Conservation (phyloP, 495 filamentous ascomycete species). For the Hypoxylon cercidicola region DNA sequence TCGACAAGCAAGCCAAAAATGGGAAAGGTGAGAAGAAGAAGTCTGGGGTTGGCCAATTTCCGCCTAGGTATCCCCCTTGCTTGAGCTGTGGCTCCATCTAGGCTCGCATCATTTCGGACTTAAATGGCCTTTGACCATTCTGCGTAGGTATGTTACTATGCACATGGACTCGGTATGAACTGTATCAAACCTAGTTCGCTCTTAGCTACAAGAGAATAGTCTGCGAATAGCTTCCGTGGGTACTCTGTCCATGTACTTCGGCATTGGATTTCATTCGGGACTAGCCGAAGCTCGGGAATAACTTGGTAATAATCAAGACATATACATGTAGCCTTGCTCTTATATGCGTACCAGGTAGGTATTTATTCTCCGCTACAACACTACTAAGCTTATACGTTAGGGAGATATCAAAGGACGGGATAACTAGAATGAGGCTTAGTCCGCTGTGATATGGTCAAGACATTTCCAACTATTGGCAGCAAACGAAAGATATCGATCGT, state of each 20-base stretch:
- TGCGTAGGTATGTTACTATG: no score
- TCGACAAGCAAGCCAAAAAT: conserved; percentile 5
- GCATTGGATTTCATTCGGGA: no score
- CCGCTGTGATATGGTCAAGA: neutral
- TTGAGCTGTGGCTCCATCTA: neutral
- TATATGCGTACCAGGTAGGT: neutral
- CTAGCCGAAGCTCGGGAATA: neutral
- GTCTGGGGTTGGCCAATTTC: conserved; percentile 35
- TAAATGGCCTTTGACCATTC: conserved; percentile 2
- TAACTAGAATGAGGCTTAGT: conserved; percentile 10
- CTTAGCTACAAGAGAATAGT: no score
- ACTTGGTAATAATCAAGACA: neutral
- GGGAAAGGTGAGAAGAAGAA: conserved; percentile 37
- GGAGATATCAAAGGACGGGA: neutral
- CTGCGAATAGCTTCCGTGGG: no score
- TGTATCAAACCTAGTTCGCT: no score
- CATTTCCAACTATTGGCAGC: neutral
- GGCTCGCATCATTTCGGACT: conserved; percentile 14
- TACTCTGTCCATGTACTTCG: no score
- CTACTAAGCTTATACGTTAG: neutral
- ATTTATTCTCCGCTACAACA: neutral
- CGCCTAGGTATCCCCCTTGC: conserved; percentile 26
- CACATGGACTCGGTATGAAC: no score
- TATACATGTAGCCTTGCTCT: neutral
- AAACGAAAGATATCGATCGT: neutral